Conservation (phyloP, 2,329 filamentous ascomycete genomes). For the Venturia carpophila region DNA sequence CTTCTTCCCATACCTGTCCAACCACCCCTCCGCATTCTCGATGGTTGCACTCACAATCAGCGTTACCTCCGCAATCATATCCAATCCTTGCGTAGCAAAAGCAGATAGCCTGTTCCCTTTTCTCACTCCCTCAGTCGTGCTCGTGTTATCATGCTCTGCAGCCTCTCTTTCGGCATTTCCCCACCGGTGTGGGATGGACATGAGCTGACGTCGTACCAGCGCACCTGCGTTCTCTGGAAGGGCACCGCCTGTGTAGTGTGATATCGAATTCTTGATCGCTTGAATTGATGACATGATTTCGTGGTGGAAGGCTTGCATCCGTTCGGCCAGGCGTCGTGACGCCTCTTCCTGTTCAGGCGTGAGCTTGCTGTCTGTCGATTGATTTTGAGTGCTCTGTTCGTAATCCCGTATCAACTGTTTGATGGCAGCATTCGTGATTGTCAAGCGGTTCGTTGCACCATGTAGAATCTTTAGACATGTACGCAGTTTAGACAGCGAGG, state of each 20-base stretch:
- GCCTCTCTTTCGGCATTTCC: slow-evolving; percentile 56
- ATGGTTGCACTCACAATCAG: slow-evolving; percentile 84
- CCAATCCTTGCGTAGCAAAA: slow-evolving; percentile 80
- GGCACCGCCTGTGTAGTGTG: slow-evolving; percentile 82
- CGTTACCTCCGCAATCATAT: slow-evolving; percentile 90
- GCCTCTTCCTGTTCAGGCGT: slow-evolving; percentile 29
- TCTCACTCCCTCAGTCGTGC: slow-evolving; percentile 40
- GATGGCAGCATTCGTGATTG: slow-evolving; percentile 64
- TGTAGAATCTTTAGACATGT: slow-evolving; percentile 76
- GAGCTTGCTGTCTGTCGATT: slow-evolving; percentile 4
- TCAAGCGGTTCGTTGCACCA: slow-evolving; percentile 74
- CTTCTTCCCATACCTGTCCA: slow-evolving; percentile 58
- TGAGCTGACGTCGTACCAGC: slow-evolving; percentile 75
- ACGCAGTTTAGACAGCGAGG: slow-evolving; percentile 74
- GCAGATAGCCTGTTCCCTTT: slow-evolving; percentile 71
- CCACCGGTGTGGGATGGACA: slow-evolving; percentile 77
- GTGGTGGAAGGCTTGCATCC: slow-evolving; percentile 56
- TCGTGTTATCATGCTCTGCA: slow-evolving; percentile 25
- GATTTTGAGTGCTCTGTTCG: slow-evolving; percentile 43
- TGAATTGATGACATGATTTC: slow-evolving; percentile 53
- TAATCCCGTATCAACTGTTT: slow-evolving; percentile 74
- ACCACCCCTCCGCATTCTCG: slow-evolving; percentile 85
- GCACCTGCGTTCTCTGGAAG: slow-evolving; percentile 80
- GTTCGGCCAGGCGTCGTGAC: slow-evolving; percentile 60
- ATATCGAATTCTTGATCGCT: slow-evolving; percentile 74